A percentile compares a stretch with the other conserved stretches of the same genome.
Conservation (phyloP, 139 green algal species). For the Bryopsis sp. region DNA sequence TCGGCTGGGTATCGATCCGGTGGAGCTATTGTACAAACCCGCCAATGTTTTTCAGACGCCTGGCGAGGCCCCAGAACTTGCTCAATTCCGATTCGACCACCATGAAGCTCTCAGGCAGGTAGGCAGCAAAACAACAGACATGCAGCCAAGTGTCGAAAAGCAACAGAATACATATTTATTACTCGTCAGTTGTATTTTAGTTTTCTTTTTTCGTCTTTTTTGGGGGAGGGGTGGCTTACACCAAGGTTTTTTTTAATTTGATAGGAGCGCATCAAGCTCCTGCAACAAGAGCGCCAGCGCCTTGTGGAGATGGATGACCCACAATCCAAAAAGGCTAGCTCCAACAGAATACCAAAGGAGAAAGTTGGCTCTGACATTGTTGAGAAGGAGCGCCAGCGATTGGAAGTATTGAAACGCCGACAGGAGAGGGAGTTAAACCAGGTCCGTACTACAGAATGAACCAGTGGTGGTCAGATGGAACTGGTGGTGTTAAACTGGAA, state of each 20-base stretch:
- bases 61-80: slow-evolving; percentile 44
- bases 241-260: too few species aligned
- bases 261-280: slow-evolving; percentile 7
- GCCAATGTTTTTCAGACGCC: slow-evolving; percentile 40
- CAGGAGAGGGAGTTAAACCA: slow-evolving; percentile 68
- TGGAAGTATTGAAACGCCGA: slow-evolving; percentile 68
- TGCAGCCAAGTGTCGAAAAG: background rate
- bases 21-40: slow-evolving; percentile 55
- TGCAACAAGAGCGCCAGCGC: slow-evolving; percentile 13
- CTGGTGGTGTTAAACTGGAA: background rate
- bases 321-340: background rate
- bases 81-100: slow-evolving; percentile 52
- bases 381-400: slow-evolving; percentile 63
- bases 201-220: too few species aligned
- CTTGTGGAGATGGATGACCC: background rate
- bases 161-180: too few species aligned
- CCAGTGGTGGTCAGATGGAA: background rate
- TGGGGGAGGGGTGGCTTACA: too few species aligned
- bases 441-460: slow-evolving; percentile 17
- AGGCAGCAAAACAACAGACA: background rate
- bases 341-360: background rate
- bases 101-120: slow-evolving; percentile 58
- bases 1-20: slow-evolving; percentile 68
- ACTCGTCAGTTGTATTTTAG: background rate
- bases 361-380: slow-evolving; percentile 34